Evolutionary conservation across 106 monocot species (phyloP).

Genomic region (Triglochin maritima): DNA sequence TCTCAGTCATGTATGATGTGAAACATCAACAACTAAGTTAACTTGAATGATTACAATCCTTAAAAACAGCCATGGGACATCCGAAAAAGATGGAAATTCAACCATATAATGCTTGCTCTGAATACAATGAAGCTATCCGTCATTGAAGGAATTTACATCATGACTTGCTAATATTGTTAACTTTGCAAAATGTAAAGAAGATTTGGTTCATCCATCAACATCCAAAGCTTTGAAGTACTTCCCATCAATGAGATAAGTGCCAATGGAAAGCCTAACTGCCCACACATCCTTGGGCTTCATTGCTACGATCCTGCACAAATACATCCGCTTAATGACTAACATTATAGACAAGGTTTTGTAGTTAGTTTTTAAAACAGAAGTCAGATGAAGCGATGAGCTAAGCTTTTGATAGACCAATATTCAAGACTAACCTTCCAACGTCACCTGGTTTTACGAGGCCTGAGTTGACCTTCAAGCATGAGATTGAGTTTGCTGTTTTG

Average conservation of each 20-base stretch:
- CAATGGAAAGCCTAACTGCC: constrained; percentile 20
- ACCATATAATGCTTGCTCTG: no score
- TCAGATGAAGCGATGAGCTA: background rate
- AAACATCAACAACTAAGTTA: no score
- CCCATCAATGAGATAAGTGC: constrained; percentile 25
- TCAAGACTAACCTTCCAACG: constrained; percentile 47
- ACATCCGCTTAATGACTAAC: background rate
- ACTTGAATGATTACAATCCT: no score
- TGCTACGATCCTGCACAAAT: constrained; percentile 43
- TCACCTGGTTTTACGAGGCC: constrained; percentile 74
- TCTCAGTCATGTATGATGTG: no score
- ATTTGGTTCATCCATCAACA: background rate
- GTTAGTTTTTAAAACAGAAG: background rate
- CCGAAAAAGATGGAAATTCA: no score
- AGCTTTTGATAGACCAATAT: background rate
- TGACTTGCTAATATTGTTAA: no score
- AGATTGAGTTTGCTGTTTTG: constrained; percentile 63
- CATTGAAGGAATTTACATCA: no score
- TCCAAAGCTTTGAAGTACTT: constrained; percentile 13
- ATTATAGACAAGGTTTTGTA: background rate
- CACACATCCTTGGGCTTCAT: constrained; percentile 78
- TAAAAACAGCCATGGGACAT: no score
- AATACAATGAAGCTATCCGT: no score
- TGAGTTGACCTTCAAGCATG: constrained; percentile 42
- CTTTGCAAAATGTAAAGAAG: background rate